Evolutionary conservation across 805 yeast species (phyloP).

Genomic region (Teunomyces barrocoloradensis): DNA sequence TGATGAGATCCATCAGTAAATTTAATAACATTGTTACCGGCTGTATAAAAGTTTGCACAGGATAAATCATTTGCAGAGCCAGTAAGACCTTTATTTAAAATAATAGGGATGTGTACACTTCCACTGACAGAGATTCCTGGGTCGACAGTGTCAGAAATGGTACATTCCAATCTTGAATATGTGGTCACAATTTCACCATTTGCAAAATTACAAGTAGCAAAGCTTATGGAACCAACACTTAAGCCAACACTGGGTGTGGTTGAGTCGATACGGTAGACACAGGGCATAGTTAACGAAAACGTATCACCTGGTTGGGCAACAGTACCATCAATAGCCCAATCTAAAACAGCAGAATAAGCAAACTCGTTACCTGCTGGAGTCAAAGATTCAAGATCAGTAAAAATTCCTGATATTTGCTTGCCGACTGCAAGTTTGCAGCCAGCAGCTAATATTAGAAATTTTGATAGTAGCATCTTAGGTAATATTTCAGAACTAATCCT

Average conservation of each 20-base stretch:
- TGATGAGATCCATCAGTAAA: slow-evolving; percentile 15
- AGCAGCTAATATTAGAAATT: neutral
- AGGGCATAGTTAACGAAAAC: slow-evolving; percentile 24
- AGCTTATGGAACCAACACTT: slow-evolving; percentile 3
- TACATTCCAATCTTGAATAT: slow-evolving; percentile 17
- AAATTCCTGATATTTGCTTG: slow-evolving; percentile 15
- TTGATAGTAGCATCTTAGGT: neutral
- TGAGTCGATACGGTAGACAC: slow-evolving; percentile 22
- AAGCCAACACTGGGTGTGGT: slow-evolving; percentile 9
- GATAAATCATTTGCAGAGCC: slow-evolving; percentile 8
- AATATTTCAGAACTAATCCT: neutral
- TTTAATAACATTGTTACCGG: slow-evolving; percentile 14
- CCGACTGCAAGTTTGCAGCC: slow-evolving; percentile 3
- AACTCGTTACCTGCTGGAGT: slow-evolving; percentile 3
- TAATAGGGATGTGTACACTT: slow-evolving; percentile 8
- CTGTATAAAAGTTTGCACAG: slow-evolving; percentile 7
- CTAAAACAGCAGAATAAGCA: slow-evolving; percentile 18
- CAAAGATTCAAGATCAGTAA: slow-evolving; percentile 14
- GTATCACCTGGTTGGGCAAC: slow-evolving; percentile 23
- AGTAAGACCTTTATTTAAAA: slow-evolving; percentile 20
- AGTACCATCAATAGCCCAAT: slow-evolving; percentile 18
- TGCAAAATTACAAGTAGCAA: slow-evolving; percentile 10
- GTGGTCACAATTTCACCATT: slow-evolving; percentile 7
- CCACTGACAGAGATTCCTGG: slow-evolving; percentile 16
- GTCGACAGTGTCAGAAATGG: slow-evolving; percentile 12